Percentiles rank a stretch among this genome's conserved stretches.
Conservation (phyloP, 192 early-diverging fungal genomes). For the Backusella parvicylindrica region DNA sequence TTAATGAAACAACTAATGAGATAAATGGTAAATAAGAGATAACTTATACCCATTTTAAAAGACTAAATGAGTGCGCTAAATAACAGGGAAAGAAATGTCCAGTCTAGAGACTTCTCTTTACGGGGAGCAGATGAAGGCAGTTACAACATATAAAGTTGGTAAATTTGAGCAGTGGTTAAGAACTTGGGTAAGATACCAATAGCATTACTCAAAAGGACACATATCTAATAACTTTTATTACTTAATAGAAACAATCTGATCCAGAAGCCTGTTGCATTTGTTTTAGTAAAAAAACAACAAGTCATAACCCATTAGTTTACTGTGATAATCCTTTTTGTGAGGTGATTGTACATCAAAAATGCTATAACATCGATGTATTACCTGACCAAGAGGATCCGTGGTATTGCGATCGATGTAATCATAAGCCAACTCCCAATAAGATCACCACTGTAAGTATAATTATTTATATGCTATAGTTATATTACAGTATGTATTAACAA, state of each 20-base stretch:
- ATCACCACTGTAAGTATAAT: not conserved
- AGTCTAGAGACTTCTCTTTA: not conserved
- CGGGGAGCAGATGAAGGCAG: not conserved
- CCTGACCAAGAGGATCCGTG: conserved; percentile 14
- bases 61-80: too few species aligned
- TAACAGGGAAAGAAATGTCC: not conserved
- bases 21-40: not conserved
- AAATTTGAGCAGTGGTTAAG: not conserved
- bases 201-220: not conserved
- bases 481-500: not conserved
- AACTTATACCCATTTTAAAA: not conserved
- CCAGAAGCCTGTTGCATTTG: conserved; percentile 52
- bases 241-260: conserved; percentile 45
- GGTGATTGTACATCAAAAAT: conserved; percentile 24
- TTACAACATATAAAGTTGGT: not conserved
- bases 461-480: not conserved
- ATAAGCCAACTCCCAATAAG: not conserved
- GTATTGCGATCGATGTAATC: conserved; percentile 23
- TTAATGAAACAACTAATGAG: not conserved
- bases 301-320: conserved; percentile 46
- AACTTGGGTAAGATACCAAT: not conserved
- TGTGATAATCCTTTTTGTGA: conserved; percentile 38
- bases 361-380: conserved; percentile 7
- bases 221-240: not conserved
- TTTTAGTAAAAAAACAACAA: conserved; percentile 39